Evolutionary conservation across 768 basidiomycete species (phyloP).

Genomic region (Tylopilus felleus): DNA sequence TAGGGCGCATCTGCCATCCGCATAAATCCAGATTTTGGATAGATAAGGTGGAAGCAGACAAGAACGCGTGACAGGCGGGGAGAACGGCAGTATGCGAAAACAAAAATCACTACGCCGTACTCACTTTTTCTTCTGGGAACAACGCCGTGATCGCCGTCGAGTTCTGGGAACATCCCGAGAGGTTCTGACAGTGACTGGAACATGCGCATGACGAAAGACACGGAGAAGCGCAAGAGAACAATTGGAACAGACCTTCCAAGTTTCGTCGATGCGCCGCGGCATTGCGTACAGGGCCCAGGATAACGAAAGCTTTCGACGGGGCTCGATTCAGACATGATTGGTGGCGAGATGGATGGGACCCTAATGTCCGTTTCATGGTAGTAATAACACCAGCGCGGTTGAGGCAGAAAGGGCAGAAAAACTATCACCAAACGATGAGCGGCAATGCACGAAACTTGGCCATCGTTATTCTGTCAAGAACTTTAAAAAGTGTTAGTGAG

Average conservation of each 20-base stretch:
- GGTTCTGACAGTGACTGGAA: not conserved
- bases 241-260: not conserved
- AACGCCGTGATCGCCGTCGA: not conserved
- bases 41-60: not conserved
- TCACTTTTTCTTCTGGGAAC: not conserved
- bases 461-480: no score
- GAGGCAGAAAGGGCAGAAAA: not conserved
- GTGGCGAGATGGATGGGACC: not conserved
- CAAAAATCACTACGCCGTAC: not conserved
- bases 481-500: no score
- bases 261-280: not conserved
- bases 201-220: not conserved
- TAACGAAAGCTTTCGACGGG: not conserved
- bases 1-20: no score
- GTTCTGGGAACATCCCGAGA: no score
- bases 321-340: no score
- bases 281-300: no score
- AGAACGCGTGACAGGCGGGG: not conserved
- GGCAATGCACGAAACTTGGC: no score
- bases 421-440: not conserved
- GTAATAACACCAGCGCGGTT: not conserved
- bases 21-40: no score
- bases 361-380: not conserved
- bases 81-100: not conserved
- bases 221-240: not conserved